These are phyloP conservation scores for Kokia cookei DNA, from an alignment of 441 rosid genomes.

Conservation along the genomic window DNA sequence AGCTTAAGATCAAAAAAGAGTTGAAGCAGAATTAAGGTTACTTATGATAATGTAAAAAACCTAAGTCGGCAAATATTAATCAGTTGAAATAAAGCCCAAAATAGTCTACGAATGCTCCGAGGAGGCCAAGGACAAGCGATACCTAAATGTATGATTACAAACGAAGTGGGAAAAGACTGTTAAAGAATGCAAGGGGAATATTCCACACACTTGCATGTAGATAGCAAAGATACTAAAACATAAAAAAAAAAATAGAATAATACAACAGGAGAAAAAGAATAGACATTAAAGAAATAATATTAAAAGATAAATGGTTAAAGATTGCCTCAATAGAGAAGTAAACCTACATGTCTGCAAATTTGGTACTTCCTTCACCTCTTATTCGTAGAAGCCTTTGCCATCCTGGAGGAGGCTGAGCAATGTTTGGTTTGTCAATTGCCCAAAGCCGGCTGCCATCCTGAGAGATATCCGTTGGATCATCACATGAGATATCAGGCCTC, in stretches of 20 bases:
- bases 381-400: conserved; percentile 83
- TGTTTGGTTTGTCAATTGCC: conserved; percentile 94
- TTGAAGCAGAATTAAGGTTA: neutral
- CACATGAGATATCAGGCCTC: conserved; percentile 77
- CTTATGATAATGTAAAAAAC: neutral
- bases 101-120: neutral
- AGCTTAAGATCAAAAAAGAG: neutral
- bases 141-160: neutral
- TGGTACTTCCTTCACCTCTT: conserved; percentile 83
- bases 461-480: conserved; percentile 72
- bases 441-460: conserved; percentile 89
- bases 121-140: neutral
- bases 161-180: neutral
- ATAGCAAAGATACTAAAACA: neutral
- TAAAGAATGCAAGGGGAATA: neutral
- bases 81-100: neutral
- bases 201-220: neutral
- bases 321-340: conserved; percentile 4
- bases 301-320: neutral
- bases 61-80: neutral
- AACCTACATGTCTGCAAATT: conserved; percentile 91
- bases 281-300: neutral
- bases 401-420: conserved; percentile 84
- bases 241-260: neutral
- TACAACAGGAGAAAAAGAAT: neutral